These are phyloP conservation scores for Phoenix dactylifera DNA, from an alignment of 176 grass and related monocot species.

Conservation along the genomic window DNA sequence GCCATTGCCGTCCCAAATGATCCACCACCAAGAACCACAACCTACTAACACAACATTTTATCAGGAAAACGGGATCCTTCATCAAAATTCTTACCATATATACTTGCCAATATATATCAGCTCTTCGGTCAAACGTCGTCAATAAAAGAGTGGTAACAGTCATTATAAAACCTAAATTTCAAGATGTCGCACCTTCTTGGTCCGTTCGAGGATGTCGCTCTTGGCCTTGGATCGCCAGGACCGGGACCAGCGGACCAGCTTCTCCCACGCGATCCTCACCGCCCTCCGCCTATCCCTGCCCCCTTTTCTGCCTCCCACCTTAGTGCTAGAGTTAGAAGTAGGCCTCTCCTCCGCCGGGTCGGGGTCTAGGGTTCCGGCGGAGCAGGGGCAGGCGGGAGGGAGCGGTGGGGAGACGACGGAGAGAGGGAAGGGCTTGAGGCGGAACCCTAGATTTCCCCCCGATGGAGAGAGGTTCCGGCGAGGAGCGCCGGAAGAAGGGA, in stretches of 20 bases:
- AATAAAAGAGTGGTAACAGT: too few relatives aligned
- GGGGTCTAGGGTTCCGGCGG: slow-evolving; percentile 8
- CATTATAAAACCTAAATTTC: background rate
- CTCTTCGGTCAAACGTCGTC: too few relatives aligned
- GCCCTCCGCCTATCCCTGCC: slow-evolving; percentile 41
- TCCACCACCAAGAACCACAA: slow-evolving; percentile 69
- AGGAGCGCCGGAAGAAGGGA: slow-evolving; percentile 5
- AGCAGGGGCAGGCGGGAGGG: slow-evolving; percentile 20
- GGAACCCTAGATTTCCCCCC: slow-evolving; percentile 1
- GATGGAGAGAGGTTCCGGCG: slow-evolving; percentile 4
- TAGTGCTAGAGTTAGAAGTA: background rate
- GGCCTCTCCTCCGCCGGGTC: background rate
- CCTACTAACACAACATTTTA: slow-evolving; percentile 21
- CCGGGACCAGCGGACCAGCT: slow-evolving; percentile 81
- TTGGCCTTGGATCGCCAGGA: slow-evolving; percentile 61
- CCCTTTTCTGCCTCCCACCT: background rate
- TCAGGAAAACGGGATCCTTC: too few relatives aligned
- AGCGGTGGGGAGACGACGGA: background rate
- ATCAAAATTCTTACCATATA: too few relatives aligned
- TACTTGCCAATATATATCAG: too few relatives aligned
- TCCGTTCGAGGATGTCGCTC: slow-evolving; percentile 65
- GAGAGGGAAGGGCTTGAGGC: slow-evolving; percentile 18
- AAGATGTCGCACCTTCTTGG: slow-evolving; percentile 41
- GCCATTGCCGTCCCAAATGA: slow-evolving; percentile 90
- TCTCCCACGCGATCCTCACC: slow-evolving; percentile 83